phyloP scores from a whole-genome alignment of 257 asterid species.

The Ilex aquifolium region DNA sequence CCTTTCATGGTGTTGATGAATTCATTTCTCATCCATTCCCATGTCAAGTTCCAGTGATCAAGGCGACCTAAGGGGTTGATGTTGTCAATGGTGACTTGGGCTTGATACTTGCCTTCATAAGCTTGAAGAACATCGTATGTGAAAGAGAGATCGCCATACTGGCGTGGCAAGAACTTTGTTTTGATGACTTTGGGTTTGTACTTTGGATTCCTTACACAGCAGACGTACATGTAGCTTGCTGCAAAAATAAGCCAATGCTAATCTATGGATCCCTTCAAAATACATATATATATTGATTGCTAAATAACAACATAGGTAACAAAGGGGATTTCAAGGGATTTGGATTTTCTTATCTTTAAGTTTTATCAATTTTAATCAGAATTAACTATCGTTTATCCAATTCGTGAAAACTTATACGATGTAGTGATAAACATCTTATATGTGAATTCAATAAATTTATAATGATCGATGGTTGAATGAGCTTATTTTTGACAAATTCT shows the following conservation, averaged over 20 bases:
- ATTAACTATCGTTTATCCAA: no score
- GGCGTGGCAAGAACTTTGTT: constrained; percentile 49
- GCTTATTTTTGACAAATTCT: no score
- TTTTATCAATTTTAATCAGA: no score
- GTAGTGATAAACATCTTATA: no score
- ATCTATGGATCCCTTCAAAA: background rate
- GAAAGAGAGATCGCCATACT: constrained; percentile 61
- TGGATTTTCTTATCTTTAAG: no score
- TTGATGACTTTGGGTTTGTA: constrained; percentile 38
- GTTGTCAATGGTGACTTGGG: constrained; percentile 88
- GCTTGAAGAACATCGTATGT: constrained; percentile 73
- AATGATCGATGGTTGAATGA: no score
- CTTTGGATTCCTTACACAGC: constrained; percentile 78
- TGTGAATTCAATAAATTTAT: no score
- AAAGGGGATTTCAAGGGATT: background rate
- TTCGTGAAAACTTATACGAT: no score
- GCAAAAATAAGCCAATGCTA: constrained; percentile 5
- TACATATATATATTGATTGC: background rate
- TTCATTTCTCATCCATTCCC: constrained; percentile 97
- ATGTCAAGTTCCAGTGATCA: constrained; percentile 87
- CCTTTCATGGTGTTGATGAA: constrained; percentile 82
- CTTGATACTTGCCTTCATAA: constrained; percentile 45
- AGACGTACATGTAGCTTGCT: constrained; percentile 55
- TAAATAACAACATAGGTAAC: no score
- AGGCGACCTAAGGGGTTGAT: constrained; percentile 81